These are phyloP conservation scores for Neofusicoccum sp. DNA, from an alignment of 2,329 filamentous ascomycete species.

Conservation along the genomic window DNA sequence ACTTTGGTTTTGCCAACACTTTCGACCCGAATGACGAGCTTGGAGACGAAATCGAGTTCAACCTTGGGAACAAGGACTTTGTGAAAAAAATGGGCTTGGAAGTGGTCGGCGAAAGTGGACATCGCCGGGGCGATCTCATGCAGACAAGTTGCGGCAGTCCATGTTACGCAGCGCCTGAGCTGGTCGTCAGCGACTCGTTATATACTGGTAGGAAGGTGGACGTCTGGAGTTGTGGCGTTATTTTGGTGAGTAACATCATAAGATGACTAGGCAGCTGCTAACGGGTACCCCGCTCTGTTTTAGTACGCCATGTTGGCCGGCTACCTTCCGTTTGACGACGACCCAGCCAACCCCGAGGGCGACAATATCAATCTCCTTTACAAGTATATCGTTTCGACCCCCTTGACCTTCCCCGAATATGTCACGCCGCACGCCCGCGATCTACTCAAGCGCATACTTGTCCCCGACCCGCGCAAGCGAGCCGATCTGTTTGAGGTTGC, in stretches of 20 bases:
- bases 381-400: conserved; percentile 98
- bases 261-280: not conserved
- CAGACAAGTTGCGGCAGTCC: conserved; percentile 98
- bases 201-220: conserved; percentile 98
- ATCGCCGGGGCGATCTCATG: conserved; percentile 90
- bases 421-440: conserved; percentile 96
- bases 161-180: conserved; percentile 93
- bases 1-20: conserved; percentile 98
- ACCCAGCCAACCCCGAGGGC: conserved; percentile 95
- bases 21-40: conserved; percentile 89
- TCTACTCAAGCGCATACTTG: conserved; percentile 85
- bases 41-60: conserved; percentile 83
- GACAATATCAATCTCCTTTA: conserved; percentile 99
- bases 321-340: conserved; percentile 96
- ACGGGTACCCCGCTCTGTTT: not conserved
- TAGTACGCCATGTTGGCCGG: conserved; percentile 98
- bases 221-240: conserved; percentile 98
- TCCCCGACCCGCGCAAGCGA: conserved; percentile 90
- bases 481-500: conserved; percentile 97
- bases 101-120: conserved; percentile 69
- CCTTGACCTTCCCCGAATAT: conserved; percentile 96
- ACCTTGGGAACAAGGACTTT: conserved; percentile 81
- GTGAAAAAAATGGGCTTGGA: conserved; percentile 86
- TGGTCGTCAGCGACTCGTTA: conserved; percentile 94
- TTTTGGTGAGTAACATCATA: conserved; percentile 66